A percentile compares a stretch with the other conserved stretches of the same genome.
Evolutionary conservation across 129 eudicot species (phyloP).

Genomic region (Cynara cardunculus): DNA sequence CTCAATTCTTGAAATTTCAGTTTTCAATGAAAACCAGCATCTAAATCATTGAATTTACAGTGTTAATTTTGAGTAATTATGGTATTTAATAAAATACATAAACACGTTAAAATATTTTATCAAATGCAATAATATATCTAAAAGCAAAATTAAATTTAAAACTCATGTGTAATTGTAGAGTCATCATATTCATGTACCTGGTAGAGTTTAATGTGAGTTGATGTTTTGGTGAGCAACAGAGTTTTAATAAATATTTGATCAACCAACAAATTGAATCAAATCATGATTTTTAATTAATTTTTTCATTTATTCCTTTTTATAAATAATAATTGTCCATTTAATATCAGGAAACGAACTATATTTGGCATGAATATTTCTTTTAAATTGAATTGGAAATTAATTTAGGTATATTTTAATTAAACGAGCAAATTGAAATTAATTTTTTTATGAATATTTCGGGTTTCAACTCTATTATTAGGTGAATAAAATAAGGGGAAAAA

Average conservation of each 20-base stretch:
- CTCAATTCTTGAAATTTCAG: background rate
- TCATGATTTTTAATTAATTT: background rate
- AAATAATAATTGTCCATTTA: background rate
- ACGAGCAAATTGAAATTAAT: conserved; percentile 5
- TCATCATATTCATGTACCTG: conserved; percentile 12
- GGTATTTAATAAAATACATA: background rate
- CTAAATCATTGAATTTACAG: background rate
- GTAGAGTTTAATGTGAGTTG: conserved; percentile 19
- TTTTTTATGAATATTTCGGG: background rate
- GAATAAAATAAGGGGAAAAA: background rate
- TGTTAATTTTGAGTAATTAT: background rate
- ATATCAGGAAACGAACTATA: background rate
- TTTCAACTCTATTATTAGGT: conserved; percentile 18
- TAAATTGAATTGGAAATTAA: background rate
- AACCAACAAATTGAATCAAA: conserved; percentile 1
- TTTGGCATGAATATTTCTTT: conserved; percentile 9
- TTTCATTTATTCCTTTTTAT: background rate
- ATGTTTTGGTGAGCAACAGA: conserved; percentile 17
- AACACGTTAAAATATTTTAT: background rate
- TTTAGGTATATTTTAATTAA: background rate
- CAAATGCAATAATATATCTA: background rate
- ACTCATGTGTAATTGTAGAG: background rate
- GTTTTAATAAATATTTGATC: background rate
- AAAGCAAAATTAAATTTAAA: background rate
- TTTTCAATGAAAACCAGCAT: background rate